phyloP scores from a whole-genome alignment of 306 rosid genomes.

The Medicago ruthenica region DNA sequence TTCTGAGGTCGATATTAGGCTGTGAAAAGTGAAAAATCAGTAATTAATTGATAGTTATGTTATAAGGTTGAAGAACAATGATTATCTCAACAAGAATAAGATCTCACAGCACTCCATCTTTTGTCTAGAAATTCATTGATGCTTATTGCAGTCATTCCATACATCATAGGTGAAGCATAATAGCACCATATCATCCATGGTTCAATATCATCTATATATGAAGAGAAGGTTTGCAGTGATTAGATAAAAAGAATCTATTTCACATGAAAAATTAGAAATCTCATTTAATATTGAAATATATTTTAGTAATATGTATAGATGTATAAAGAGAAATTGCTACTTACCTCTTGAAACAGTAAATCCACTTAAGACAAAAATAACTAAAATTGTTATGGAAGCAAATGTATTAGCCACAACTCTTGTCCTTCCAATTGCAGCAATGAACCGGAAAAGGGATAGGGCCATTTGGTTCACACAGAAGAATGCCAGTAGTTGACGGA shows the following conservation, averaged over 20 bases:
- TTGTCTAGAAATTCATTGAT: constrained; percentile 84
- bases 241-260: constrained; percentile 11
- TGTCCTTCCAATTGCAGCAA: constrained; percentile 86
- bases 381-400: constrained; percentile 64
- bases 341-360: constrained; percentile 74
- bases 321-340: background rate
- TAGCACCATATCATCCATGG: constrained; percentile 92
- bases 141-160: constrained; percentile 84
- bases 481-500: constrained; percentile 79
- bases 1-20: constrained; percentile 44
- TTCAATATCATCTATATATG: constrained; percentile 60
- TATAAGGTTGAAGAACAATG: background rate
- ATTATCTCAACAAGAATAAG: constrained; percentile 20
- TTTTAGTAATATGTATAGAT: background rate
- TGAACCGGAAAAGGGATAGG: constrained; percentile 76
- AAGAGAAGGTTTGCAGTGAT: background rate
- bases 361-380: constrained; percentile 79
- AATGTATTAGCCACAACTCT: constrained; percentile 65
- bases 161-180: constrained; percentile 87
- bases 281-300: constrained; percentile 1
- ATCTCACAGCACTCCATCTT: constrained; percentile 77
- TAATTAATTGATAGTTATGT: constrained; percentile 14
- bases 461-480: constrained; percentile 82
- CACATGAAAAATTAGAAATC: background rate
- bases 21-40: constrained; percentile 44